Evolutionary conservation across 805 yeast genomes (phyloP).

Genomic region (Kodamaea restingae): DNA sequence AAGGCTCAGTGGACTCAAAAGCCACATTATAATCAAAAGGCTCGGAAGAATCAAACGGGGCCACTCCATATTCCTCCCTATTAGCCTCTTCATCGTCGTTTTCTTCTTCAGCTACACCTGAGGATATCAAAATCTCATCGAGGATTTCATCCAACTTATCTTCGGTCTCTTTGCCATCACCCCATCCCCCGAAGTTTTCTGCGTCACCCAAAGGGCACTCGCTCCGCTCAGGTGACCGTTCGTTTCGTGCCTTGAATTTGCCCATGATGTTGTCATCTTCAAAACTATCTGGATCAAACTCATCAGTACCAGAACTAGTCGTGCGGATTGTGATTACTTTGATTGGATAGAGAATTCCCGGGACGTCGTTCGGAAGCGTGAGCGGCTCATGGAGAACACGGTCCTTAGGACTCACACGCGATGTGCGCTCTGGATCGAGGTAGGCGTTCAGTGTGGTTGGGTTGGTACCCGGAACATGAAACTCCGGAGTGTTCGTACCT

Average conservation of each 20-base stretch:
- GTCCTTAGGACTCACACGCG: constrained; percentile 5
- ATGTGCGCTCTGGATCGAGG: constrained; percentile 7
- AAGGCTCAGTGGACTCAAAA: too few species aligned
- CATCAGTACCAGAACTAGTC: neutral
- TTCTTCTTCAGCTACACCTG: neutral
- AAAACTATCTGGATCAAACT: neutral
- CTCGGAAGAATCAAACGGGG: too few species aligned
- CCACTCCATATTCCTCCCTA: too few species aligned
- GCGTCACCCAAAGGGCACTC: neutral
- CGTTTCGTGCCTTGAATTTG: neutral
- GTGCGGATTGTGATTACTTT: constrained; percentile 12
- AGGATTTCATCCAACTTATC: neutral
- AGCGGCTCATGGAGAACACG: constrained; percentile 12
- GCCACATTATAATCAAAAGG: too few species aligned
- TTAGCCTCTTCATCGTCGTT: neutral
- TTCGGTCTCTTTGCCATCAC: neutral
- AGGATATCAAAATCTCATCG: neutral
- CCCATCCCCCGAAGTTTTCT: constrained; percentile 1
- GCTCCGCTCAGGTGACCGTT: neutral
- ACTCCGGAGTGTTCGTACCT: constrained; percentile 18
- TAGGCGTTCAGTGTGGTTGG: constrained; percentile 12
- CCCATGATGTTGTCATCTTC: neutral
- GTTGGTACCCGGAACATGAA: constrained; percentile 17
- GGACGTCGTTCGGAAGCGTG: constrained; percentile 25
- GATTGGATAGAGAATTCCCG: constrained; percentile 28